phyloP scores from a whole-genome alignment of 176 grass and related monocot species.

The Paspalum notatum region DNA sequence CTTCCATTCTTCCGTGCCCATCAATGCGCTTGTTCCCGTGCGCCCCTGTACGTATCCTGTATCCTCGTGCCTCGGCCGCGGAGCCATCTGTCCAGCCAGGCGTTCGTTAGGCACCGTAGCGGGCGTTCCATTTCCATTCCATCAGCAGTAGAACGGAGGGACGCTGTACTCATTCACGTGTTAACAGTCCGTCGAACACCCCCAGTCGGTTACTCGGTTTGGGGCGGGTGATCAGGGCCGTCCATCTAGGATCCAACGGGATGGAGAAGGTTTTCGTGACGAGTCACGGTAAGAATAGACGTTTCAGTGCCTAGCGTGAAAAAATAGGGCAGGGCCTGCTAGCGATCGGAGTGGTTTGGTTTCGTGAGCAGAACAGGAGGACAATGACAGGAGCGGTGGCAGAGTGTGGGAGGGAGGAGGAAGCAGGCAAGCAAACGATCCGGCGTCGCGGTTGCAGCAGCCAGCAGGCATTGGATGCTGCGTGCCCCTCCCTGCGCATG shows the following conservation, averaged over 20 bases:
- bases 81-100: slow-evolving; percentile 37
- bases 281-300: background rate
- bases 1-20: slow-evolving; percentile 42
- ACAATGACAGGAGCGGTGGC: slow-evolving; percentile 21
- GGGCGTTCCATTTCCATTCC: background rate
- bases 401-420: slow-evolving; percentile 15
- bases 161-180: background rate
- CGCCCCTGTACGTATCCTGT: too few species aligned
- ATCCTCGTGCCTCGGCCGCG: background rate
- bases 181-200: background rate
- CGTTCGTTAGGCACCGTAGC: background rate
- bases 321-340: background rate
- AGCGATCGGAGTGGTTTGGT: background rate
- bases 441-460: slow-evolving; percentile 10
- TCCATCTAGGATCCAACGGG: background rate
- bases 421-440: slow-evolving; percentile 36
- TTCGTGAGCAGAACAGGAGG: background rate
- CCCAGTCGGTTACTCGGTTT: background rate
- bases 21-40: slow-evolving; percentile 12
- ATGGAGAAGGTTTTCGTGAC: background rate
- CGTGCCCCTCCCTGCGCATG: background rate
- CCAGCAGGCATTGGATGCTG: slow-evolving; percentile 38
- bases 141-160: background rate
- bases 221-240: background rate
- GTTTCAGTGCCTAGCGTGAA: background rate